Percentiles rank a stretch among this genome's conserved stretches.
Conservation (phyloP, 2,329 filamentous ascomycete species). For the Periglandula ipomoeae region DNA sequence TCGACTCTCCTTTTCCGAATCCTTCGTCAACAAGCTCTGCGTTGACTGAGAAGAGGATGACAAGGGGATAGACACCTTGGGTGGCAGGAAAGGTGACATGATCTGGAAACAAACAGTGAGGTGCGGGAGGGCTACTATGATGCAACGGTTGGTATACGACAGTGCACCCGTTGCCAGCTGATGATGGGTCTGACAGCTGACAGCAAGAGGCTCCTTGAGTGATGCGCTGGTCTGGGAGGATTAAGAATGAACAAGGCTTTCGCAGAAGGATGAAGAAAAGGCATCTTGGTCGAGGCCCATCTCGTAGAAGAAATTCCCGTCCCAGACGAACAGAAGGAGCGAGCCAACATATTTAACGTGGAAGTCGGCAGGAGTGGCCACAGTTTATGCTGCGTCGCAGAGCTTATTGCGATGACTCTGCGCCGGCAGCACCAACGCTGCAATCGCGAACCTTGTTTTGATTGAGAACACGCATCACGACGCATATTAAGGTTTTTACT, state of each 20-base stretch:
- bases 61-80: slow-evolving; percentile 11
- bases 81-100: slow-evolving; percentile 16
- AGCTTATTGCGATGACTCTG: too few species aligned
- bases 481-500: too few species aligned
- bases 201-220: background rate
- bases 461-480: too few species aligned
- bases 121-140: background rate
- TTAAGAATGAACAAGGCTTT: background rate
- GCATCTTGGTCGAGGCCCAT: too few species aligned
- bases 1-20: background rate
- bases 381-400: too few species aligned
- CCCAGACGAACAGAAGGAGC: background rate
- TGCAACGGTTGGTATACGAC: background rate
- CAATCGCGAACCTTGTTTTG: too few species aligned
- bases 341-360: background rate
- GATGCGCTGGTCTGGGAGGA: background rate
- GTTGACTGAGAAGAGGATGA: slow-evolving; percentile 6
- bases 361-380: background rate
- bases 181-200: background rate
- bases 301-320: background rate
- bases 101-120: background rate
- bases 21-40: background rate
- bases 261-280: background rate
- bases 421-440: too few species aligned
- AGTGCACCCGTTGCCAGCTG: background rate